phyloP scores from a whole-genome alignment of 2,329 filamentous ascomycete species.

The Ceratocystis colombiana region DNA sequence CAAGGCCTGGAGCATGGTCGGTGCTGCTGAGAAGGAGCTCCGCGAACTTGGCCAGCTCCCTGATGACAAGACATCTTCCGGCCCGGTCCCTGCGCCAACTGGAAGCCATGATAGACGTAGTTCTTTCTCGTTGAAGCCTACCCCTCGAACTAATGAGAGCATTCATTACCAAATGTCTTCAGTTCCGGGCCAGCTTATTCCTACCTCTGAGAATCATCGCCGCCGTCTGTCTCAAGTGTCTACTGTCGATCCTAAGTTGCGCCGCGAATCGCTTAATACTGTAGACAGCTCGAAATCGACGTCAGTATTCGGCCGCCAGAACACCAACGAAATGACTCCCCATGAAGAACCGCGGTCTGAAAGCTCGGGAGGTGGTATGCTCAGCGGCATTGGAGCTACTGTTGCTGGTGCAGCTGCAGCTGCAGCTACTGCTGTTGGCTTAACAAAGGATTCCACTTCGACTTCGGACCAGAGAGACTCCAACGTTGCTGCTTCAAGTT shows the following conservation, averaged over 20 bases:
- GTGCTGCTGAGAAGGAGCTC: slow-evolving; percentile 47
- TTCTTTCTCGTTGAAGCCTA: slow-evolving; percentile 15
- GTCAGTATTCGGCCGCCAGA: background rate
- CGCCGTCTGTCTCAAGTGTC: slow-evolving; percentile 18
- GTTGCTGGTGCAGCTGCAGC: slow-evolving; percentile 25
- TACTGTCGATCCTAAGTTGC: background rate
- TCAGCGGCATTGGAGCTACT: slow-evolving; percentile 22
- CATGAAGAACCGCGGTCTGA: slow-evolving; percentile 3
- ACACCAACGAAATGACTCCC: background rate
- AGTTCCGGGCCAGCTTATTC: slow-evolving; percentile 22
- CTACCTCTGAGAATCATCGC: slow-evolving; percentile 19
- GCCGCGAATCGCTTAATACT: background rate
- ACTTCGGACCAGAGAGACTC: background rate
- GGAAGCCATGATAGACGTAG: slow-evolving; percentile 15
- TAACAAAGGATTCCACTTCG: slow-evolving; percentile 12
- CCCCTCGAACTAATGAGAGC: slow-evolving; percentile 17
- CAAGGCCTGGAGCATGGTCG: slow-evolving; percentile 35
- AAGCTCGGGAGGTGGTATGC: slow-evolving; percentile 15
- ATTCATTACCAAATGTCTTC: slow-evolving; percentile 19
- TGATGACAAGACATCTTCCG: background rate
- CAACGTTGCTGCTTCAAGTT: background rate
- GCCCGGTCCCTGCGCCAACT: background rate
- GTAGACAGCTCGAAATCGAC: background rate
- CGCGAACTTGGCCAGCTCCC: slow-evolving; percentile 35
- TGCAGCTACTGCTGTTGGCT: slow-evolving; percentile 22